phyloP scores from a whole-genome alignment of 345 rosid species.

The Orychophragmus violaceus region DNA sequence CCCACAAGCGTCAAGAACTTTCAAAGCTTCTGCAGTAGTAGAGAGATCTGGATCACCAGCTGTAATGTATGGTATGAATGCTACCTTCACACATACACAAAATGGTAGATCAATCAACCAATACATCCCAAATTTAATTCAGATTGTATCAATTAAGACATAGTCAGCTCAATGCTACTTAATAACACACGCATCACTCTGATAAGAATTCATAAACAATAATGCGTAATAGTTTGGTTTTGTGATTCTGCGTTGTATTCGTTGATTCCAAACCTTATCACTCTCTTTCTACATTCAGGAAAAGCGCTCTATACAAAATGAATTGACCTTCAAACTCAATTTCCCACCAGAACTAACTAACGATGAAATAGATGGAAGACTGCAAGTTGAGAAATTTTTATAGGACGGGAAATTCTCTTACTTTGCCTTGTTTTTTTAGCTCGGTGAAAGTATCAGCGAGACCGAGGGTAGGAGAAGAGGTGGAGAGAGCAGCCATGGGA shows the following conservation, averaged over 20 bases:
- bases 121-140: not conserved
- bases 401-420: constrained; percentile 18
- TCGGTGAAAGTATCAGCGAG: constrained; percentile 59
- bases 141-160: not conserved
- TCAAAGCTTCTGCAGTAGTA: constrained; percentile 78
- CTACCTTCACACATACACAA: constrained; percentile 48
- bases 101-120: not conserved
- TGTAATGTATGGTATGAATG: constrained; percentile 83
- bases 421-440: constrained; percentile 68
- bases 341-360: constrained; percentile 4
- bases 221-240: too few relatives aligned
- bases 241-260: too few relatives aligned
- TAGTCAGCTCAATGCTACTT: not conserved
- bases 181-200: not conserved
- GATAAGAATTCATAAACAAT: not conserved
- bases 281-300: too few relatives aligned
- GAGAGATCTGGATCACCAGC: constrained; percentile 98
- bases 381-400: too few relatives aligned
- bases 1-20: constrained; percentile 75
- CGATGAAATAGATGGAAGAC: too few relatives aligned
- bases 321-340: not conserved
- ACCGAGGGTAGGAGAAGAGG: constrained; percentile 44
- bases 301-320: not conserved
- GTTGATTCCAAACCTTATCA: too few relatives aligned
- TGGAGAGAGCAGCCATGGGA: constrained; percentile 42